Evolutionary conservation across 2,329 filamentous ascomycete species (phyloP), one percentile per base, ranked within the genome.

Genomic region (Cladophialophora chaetospira): DNA sequence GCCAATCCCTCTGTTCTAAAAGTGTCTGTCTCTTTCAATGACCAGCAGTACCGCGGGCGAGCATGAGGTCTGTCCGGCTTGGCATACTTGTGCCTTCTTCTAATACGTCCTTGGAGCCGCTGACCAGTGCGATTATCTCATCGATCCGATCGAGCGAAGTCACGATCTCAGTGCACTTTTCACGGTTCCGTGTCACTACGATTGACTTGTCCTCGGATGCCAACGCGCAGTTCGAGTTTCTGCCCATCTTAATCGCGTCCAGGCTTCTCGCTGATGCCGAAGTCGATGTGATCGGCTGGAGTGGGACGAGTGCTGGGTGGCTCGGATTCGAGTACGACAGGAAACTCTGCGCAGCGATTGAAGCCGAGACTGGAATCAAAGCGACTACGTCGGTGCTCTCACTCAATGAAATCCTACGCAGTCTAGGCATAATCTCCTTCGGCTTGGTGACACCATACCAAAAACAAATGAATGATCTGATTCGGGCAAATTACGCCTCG

Each of bases 1-100:
- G n/a, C n/a, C n/a, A n/a, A n/a, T n/a, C n/a, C n/a, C n/a, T n/a
- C n/a, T n/a, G n/a, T n/a, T n/a, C n/a, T n/a, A n/a, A n/a, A n/a
- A 46, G 19, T 9, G 19, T 46, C 13, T 13, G 23, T 15, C 13
- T 25, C 43, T n/a, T 46, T 13, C 23, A 23, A 33, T 42, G 29
- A 50, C n/a, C 3, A 19, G 3, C 9, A 10, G 23, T 2, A 42
- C 8, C 38, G 25, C n/a, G 23, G 11, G 36, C 42, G 43, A 47
- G 31, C 13, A 46, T 44, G 53, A 50, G 47, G 44, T 3, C 21
- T 5, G 19, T 57, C 11, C 47, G 49, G 3, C 25, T 78, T 21
- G 76, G 74, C 46, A 70, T 78, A 44, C 71, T 78, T 25, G 71
- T 75, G 23, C 75, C 75, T 13, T 74, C 71, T 35, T 76, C 75